phyloP scores from a whole-genome alignment of 208 protist species.

The Leishmania tropica region DNA sequence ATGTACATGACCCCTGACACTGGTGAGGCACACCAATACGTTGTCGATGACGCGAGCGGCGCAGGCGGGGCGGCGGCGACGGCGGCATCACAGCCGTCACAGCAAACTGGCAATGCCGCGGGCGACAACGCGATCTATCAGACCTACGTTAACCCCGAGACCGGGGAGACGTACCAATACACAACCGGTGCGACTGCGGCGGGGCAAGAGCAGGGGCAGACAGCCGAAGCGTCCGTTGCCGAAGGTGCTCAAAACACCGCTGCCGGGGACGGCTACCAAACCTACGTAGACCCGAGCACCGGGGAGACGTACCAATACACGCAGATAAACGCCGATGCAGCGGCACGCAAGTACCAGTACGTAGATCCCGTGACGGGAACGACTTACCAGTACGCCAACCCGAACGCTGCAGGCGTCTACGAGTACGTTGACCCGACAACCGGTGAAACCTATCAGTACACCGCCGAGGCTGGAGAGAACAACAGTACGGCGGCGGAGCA shows the following conservation, averaged over 20 bases:
- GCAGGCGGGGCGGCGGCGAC: neutral
- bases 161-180: conserved; percentile 34
- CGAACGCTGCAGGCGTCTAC: conserved; percentile 1
- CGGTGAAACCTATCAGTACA: conserved; percentile 37
- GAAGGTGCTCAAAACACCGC: neutral
- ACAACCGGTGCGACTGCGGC: neutral
- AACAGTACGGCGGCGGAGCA: neutral
- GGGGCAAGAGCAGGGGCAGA: neutral
- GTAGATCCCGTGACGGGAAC: conserved; percentile 42
- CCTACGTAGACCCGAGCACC: conserved; percentile 41
- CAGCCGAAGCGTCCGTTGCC: neutral
- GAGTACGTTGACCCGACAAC: conserved; percentile 28
- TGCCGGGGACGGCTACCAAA: conserved; percentile 13
- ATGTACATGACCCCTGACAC: conserved; percentile 41
- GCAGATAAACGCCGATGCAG: neutral
- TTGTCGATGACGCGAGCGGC: neutral
- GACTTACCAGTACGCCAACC: conserved; percentile 30
- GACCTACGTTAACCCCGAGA: conserved; percentile 39
- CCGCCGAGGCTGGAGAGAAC: neutral
- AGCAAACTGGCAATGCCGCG: neutral
- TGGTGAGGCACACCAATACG: conserved; percentile 36
- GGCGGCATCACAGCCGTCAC: conserved; percentile 7
- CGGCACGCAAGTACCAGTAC: conserved; percentile 30
- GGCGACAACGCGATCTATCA: conserved; percentile 16
- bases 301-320: conserved; percentile 45